These are phyloP conservation scores for Eimeria praecox DNA, from an alignment of 169 alveolate species.

Conservation along the genomic window DNA sequence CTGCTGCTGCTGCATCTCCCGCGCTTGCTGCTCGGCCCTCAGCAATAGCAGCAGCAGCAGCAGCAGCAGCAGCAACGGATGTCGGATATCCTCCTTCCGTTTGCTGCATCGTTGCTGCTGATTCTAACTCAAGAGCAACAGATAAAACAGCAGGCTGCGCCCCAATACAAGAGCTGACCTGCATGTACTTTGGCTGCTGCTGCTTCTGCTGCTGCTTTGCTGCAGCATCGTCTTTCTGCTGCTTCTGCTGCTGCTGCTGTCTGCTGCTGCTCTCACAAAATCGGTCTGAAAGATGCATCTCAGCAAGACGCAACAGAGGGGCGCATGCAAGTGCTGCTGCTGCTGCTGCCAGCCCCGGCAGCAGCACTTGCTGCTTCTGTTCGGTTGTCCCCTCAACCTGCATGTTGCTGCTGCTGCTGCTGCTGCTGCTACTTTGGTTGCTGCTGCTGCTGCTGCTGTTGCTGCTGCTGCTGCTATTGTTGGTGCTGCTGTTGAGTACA, in stretches of 20 bases:
- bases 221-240: background rate
- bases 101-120: background rate
- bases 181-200: constrained; percentile 32
- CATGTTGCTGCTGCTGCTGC: constrained; percentile 34
- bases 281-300: background rate
- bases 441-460: constrained; percentile 5
- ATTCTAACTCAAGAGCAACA: constrained; percentile 20
- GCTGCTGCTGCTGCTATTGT: background rate
- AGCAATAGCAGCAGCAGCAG: constrained; percentile 37
- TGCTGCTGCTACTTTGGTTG: background rate
- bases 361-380: background rate
- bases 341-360: background rate
- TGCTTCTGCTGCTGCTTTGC: background rate
- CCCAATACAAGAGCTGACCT: constrained; percentile 32
- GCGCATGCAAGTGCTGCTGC: constrained; percentile 37
- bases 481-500: constrained; percentile 1
- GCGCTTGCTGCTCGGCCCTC: constrained; percentile 62
- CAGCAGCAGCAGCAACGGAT: background rate
- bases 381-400: background rate
- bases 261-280: constrained; percentile 3
- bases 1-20: constrained; percentile 54
- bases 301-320: constrained; percentile 21
- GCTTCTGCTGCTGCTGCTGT: constrained; percentile 4
- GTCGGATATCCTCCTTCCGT: background rate
- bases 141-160: constrained; percentile 50